These are phyloP conservation scores for Yamadazyma triangularis DNA, from an alignment of 1,139 yeast genomes.

Conservation along the genomic window DNA sequence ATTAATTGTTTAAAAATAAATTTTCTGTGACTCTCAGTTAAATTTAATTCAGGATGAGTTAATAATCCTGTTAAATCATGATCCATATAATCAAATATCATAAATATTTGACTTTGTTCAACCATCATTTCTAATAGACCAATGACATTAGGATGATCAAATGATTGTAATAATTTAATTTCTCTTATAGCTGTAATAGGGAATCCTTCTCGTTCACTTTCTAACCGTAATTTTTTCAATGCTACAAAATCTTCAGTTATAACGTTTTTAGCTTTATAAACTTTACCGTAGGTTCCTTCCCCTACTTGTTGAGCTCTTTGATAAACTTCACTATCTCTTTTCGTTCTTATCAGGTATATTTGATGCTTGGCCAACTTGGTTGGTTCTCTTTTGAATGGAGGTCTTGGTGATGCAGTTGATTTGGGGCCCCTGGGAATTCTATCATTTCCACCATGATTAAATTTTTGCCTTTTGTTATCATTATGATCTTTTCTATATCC, in stretches of 20 bases:
- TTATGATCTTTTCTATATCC: conserved; percentile 12
- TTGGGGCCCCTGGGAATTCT: conserved; percentile 1
- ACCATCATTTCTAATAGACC: conserved; percentile 88
- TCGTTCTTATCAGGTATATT: conserved; percentile 30
- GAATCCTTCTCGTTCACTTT: conserved; percentile 87
- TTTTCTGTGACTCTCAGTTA: conserved; percentile 69
- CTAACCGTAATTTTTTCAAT: conserved; percentile 75
- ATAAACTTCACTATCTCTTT: conserved; percentile 26
- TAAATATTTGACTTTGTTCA: conserved; percentile 70
- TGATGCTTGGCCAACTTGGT: conserved; percentile 19
- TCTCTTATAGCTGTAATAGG: conserved; percentile 96
- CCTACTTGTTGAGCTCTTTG: conserved; percentile 44
- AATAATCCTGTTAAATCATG: conserved; percentile 89
- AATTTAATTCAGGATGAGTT: conserved; percentile 64
- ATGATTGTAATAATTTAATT: conserved; percentile 80
- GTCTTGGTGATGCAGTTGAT: neutral
- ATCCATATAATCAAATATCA: conserved; percentile 92
- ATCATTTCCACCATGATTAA: conserved; percentile 11
- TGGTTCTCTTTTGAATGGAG: conserved; percentile 2
- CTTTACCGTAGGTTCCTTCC: conserved; percentile 50
- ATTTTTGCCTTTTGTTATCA: conserved; percentile 8
- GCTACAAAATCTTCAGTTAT: conserved; percentile 77
- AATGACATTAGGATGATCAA: conserved; percentile 78
- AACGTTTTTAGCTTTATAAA: conserved; percentile 55
- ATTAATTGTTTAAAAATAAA: conserved; percentile 71